Conservation (phyloP, 169 alveolate genomes). For the Hepatocystis sp. region DNA sequence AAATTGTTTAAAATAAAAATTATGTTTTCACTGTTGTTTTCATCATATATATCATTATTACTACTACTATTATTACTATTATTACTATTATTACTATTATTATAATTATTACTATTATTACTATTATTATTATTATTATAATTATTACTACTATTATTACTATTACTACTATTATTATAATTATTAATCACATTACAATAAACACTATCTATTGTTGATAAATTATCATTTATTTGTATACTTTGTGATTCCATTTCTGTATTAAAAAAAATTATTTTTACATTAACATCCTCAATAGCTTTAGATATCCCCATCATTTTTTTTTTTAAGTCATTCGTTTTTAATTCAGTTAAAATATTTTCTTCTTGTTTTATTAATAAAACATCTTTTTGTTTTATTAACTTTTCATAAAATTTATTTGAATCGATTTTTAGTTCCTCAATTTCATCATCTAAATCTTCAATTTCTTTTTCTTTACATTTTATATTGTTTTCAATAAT, state of each 20-base stretch:
- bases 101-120: too few relatives aligned
- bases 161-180: too few relatives aligned
- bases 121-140: too few relatives aligned
- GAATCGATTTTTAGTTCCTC: constrained; percentile 30
- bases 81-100: too few relatives aligned
- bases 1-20: constrained; percentile 32
- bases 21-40: constrained; percentile 9
- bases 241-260: constrained; percentile 35
- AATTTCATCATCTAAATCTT: constrained; percentile 32
- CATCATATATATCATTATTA: constrained; percentile 3
- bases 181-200: constrained; percentile 10
- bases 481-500: constrained; percentile 39
- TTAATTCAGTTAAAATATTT: constrained; percentile 40
- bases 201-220: constrained; percentile 16
- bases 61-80: too few relatives aligned
- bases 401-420: constrained; percentile 30
- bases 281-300: constrained; percentile 7
- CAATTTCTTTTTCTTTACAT: constrained; percentile 37
- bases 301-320: constrained; percentile 24
- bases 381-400: constrained; percentile 61
- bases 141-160: too few relatives aligned
- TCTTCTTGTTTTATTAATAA: constrained; percentile 26
- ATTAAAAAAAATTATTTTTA: constrained; percentile 8
- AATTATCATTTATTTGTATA: constrained; percentile 22
- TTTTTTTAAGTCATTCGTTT: constrained; percentile 37